Percentiles rank a stretch among this genome's conserved stretches.
Conservation (phyloP, 257 asterid species). For the Osmanthus fragrans region DNA sequence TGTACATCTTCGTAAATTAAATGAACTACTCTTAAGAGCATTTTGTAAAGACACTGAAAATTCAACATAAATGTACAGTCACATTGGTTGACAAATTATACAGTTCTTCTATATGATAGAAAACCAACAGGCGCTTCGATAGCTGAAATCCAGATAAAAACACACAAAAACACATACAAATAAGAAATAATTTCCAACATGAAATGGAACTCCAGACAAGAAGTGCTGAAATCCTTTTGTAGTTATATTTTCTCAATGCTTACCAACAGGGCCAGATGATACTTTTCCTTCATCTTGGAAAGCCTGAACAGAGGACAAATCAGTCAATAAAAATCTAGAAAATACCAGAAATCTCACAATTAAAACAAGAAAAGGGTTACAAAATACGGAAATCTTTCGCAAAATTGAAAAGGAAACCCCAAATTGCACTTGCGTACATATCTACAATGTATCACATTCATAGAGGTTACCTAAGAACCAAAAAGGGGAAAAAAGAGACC, state of each 20-base stretch:
- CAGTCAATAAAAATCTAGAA: not conserved
- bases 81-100: too few species aligned
- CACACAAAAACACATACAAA: not conserved
- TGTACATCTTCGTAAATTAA: too few species aligned
- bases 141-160: conserved; percentile 47
- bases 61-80: too few species aligned
- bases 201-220: not conserved
- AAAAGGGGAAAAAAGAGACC: conserved; percentile 2
- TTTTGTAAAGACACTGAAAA: too few species aligned
- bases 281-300: conserved; percentile 98
- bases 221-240: not conserved
- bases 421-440: not conserved
- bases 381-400: conserved; percentile 6
- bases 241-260: conserved; percentile 22
- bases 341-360: conserved; percentile 17
- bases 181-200: conserved; percentile 4
- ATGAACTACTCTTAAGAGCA: too few species aligned
- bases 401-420: not conserved
- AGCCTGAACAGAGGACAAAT: conserved; percentile 77
- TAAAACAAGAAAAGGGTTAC: not conserved
- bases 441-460: conserved; percentile 4
- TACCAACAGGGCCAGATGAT: conserved; percentile 97
- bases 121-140: conserved; percentile 99
- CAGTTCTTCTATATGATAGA: too few species aligned
- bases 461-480: conserved; percentile 29